Evolutionary conservation across 2,329 filamentous ascomycete species (phyloP).

Genomic region (Trichoderma asperellum): DNA sequence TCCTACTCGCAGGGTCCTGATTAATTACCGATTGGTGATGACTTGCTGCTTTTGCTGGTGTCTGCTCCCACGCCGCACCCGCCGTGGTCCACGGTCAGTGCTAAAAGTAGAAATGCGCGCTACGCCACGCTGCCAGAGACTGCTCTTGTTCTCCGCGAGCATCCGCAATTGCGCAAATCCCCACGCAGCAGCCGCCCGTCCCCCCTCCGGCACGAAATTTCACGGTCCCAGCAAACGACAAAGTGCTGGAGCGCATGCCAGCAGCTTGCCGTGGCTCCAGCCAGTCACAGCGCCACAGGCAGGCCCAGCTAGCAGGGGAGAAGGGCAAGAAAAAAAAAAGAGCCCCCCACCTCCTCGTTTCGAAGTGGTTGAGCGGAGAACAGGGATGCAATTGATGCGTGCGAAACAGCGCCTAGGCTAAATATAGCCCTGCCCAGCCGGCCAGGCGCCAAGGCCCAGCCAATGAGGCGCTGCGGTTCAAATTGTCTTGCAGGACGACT

Average conservation of each 20-base stretch:
- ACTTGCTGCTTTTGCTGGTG: background rate
- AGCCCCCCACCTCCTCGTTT: slow-evolving; percentile 28
- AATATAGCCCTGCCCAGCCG: slow-evolving; percentile 41
- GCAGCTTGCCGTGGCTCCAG: background rate
- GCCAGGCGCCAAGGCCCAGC: slow-evolving; percentile 39
- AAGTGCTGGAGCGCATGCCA: background rate
- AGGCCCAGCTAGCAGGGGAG: slow-evolving; percentile 1
- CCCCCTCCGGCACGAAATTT: background rate
- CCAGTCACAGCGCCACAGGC: slow-evolving; percentile 20
- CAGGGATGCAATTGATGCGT: slow-evolving; percentile 20
- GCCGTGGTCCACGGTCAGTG: background rate
- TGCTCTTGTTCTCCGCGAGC: background rate
- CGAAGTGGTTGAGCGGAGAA: slow-evolving; percentile 29
- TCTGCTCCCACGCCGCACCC: background rate
- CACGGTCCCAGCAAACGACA: background rate
- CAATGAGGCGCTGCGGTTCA: slow-evolving; percentile 37
- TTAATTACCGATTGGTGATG: background rate
- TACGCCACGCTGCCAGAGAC: background rate
- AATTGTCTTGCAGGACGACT: slow-evolving; percentile 34
- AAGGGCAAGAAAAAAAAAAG: slow-evolving; percentile 4
- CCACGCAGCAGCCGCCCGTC: slow-evolving; percentile 20
- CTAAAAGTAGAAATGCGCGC: slow-evolving; percentile 18
- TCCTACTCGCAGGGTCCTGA: background rate
- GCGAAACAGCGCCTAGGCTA: slow-evolving; percentile 36
- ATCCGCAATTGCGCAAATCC: slow-evolving; percentile 9